Evolutionary conservation across 23 red algal species (phyloP), one percentile per base, ranked within the genome.

Genomic region (Gracilaria domingensis): DNA sequence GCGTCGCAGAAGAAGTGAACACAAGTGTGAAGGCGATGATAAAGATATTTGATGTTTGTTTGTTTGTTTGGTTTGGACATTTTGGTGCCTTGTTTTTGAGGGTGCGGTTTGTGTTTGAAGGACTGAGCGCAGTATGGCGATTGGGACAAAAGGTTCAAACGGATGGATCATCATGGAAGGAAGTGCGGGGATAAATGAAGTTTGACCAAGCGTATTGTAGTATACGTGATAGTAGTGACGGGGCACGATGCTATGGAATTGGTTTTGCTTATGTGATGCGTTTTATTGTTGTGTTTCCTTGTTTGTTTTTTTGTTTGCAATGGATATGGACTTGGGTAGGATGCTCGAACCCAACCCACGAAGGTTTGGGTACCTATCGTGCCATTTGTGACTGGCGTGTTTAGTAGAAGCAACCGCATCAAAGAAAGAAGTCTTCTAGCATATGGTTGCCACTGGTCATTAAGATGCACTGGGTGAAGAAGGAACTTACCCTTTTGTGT

Each of bases 1-100:
- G 56, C 87, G 25, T 51, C 72, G 72, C 72, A 48, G 72, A 77
- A 77, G 72, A 77, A 77, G 11, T 77, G 72, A 77, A 50, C 8
- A 37, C 64, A 69, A 38, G 20, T 69, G 64, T 69, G 64, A 51
- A 30, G 72, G 72, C 45, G 72, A 77, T 77, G 72, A 77, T 77
- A 77, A 77, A 77, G 72, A 77, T 49, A 77, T 77, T 51, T 77
- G 72, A 77, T 77, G 72, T 77, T 45, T 77, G 72, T 77, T 77
- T 77, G 72, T 77, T 77, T 77, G 72, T 49, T n/a, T 69, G 64
- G 64, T 69, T 69, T 69, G 64, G 64, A 69, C 64, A 69, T 69
- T 37, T 69, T 69, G 64, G 64, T 36, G 32, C 9, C 30, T 69
- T 69, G 6, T 37, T 37, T 69, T 69, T 69, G 64, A 69, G 64